Evolutionary conservation across 23 red algal genomes (phyloP), one percentile per base, ranked within the genome.

Genomic region (Gracilaria caudata): DNA sequence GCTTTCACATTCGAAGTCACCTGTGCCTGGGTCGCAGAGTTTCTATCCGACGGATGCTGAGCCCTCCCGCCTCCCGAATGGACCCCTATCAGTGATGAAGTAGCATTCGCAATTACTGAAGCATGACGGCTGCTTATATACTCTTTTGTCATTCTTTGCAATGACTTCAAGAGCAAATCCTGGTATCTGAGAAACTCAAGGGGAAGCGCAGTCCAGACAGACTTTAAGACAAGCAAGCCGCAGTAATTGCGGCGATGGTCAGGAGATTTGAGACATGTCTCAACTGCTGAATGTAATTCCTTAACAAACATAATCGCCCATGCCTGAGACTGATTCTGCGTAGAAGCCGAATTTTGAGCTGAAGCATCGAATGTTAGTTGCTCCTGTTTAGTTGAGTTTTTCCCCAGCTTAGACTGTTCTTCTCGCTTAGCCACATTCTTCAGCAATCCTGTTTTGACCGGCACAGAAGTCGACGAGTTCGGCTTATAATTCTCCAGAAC

Each of bases 81-180:
- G 6, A 32, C 46, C 25, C 63, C 44, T 26, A 21, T 25, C 3
- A 68, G 6, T 9, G 82, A 43, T n/a, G 82, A 73, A 16, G 82
- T 45, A 26, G 14, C 63, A 36, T 20, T 43, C 63, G 68, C 64
- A 86, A 64, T 51, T 9, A 35, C 16, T 20, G 63, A 20, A 10
- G 56, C 51, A 37, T 78, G 58, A 24, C 19, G 29, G 38, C 33
- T 75, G 39, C 36, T 70, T 12, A 65, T 51, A 37, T 64, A 68
- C 45, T 92, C 88, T 32, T 66, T 82, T 23, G 79, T 84, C 68
- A 92, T 65, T 45, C 81, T 53, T 47, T 87, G 90, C 73, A 93
- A 37, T 0, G 39, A 37, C 36, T 80, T 85, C 46, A 86, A 54
- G 53, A 93, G 40, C 21, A 71, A 45, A 25, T 93, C 90, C 51